Conservation (phyloP, 164 flowering plant species). For the Vitis rupestris region DNA sequence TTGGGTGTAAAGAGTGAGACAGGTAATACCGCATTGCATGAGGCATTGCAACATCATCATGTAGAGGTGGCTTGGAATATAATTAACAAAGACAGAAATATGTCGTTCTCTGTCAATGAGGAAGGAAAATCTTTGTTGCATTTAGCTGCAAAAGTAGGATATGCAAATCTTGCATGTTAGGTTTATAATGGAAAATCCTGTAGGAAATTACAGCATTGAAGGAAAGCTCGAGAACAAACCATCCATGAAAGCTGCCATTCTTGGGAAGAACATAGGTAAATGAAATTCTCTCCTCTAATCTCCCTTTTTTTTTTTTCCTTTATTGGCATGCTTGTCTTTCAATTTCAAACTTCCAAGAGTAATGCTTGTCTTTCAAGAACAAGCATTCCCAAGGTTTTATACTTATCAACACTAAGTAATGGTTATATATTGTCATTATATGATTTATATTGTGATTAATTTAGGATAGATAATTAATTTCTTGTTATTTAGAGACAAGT, state of each 20-base stretch:
- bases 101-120: background rate
- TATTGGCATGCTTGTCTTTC: background rate
- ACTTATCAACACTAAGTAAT: too few species aligned
- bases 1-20: background rate
- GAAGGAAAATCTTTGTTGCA: constrained; percentile 15
- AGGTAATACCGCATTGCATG: constrained; percentile 8
- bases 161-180: constrained; percentile 1
- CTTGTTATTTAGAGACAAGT: too few species aligned
- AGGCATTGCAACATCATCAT: constrained; percentile 4
- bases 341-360: background rate
- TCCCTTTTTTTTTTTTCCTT: background rate
- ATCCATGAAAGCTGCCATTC: constrained; percentile 16
- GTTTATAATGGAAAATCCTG: constrained; percentile 3
- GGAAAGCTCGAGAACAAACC: background rate
- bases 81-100: background rate
- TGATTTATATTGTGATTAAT: too few species aligned
- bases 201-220: background rate
- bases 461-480: too few species aligned
- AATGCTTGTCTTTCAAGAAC: too few species aligned
- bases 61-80: constrained; percentile 8
- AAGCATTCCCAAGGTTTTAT: too few species aligned
- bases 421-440: too few species aligned
- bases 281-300: too few species aligned
- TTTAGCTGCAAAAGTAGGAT: constrained; percentile 18
- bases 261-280: constrained; percentile 2